A percentile compares a stretch with the other conserved stretches of the same genome.
phyloP scores from a whole-genome alignment of 768 basidiomycete species.

The Rubroboletus satanas region DNA sequence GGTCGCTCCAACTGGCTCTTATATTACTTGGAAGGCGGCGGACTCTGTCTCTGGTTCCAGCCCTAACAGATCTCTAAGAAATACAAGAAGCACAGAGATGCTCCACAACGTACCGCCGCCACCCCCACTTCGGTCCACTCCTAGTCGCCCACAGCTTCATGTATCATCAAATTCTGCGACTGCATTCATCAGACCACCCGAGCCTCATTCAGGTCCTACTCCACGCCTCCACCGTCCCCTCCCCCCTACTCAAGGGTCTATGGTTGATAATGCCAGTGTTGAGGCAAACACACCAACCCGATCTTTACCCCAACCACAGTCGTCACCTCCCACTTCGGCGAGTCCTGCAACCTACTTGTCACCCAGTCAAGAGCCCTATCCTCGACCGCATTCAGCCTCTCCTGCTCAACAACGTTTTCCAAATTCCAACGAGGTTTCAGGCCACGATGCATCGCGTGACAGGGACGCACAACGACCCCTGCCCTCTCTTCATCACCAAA shows the following conservation, averaged over 20 bases:
- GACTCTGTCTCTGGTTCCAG: slow-evolving; percentile 33
- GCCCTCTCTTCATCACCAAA: slow-evolving; percentile 23
- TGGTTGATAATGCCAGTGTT: slow-evolving; percentile 14
- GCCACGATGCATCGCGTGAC: slow-evolving; percentile 26
- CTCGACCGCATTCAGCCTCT: slow-evolving; percentile 60
- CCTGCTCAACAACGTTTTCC: slow-evolving; percentile 33
- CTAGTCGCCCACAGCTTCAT: slow-evolving; percentile 29
- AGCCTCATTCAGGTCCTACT: slow-evolving; percentile 13
- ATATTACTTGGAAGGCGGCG: slow-evolving; percentile 29
- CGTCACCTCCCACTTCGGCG: slow-evolving; percentile 19
- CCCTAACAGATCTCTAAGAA: slow-evolving; percentile 29
- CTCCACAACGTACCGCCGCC: slow-evolving; percentile 19
- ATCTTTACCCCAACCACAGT: slow-evolving; percentile 23
- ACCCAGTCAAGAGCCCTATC: slow-evolving; percentile 53
- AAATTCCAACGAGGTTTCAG: slow-evolving; percentile 10
- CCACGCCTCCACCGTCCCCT: slow-evolving; percentile 29
- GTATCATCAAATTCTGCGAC: slow-evolving; percentile 16
- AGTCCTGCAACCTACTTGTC: slow-evolving; percentile 34
- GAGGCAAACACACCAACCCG: slow-evolving; percentile 20
- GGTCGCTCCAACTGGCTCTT: slow-evolving; percentile 19
- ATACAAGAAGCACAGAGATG: slow-evolving; percentile 29
- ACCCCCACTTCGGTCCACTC: slow-evolving; percentile 26
- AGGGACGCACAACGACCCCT: slow-evolving; percentile 29
- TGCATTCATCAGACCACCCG: slow-evolving; percentile 15
- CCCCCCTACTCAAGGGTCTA: slow-evolving; percentile 27